Conservation (phyloP, 495 filamentous ascomycete species). For the Penicillium longicatenatum region DNA sequence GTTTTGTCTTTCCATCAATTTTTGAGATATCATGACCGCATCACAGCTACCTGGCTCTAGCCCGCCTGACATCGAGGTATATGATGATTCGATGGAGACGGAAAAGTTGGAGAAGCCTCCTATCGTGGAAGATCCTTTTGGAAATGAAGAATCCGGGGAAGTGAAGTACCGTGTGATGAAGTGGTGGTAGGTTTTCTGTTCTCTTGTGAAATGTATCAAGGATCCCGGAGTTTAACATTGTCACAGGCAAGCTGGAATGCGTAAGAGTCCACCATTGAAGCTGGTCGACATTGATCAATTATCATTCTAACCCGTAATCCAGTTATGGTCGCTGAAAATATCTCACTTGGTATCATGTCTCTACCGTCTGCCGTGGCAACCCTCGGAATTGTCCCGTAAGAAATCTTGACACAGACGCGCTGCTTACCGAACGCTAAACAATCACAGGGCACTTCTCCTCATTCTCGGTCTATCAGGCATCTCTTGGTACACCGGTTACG, state of each 20-base stretch:
- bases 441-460: conserved; percentile 32
- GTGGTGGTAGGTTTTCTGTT: conserved; percentile 35
- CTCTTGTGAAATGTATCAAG: not conserved
- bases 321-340: conserved; percentile 64
- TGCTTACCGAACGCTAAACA: not conserved
- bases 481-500: conserved; percentile 36
- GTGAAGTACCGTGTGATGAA: conserved; percentile 41
- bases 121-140: conserved; percentile 33
- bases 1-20: not conserved
- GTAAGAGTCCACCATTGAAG: conserved; percentile 14
- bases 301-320: conserved; percentile 1
- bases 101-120: conserved; percentile 23
- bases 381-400: conserved; percentile 59
- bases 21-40: conserved; percentile 17
- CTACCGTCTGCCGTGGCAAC: conserved; percentile 61
- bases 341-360: conserved; percentile 61
- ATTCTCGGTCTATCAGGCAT: conserved; percentile 61
- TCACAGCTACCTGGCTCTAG: conserved; percentile 10
- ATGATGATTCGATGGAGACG: conserved; percentile 16
- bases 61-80: conserved; percentile 19
- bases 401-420: conserved; percentile 30
- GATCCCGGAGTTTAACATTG: conserved; percentile 3
- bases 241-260: conserved; percentile 30
- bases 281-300: not conserved
- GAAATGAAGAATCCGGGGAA: conserved; percentile 36